Conservation (phyloP, 2,329 filamentous ascomycete genomes). For the Trichoderma pleuroti region DNA sequence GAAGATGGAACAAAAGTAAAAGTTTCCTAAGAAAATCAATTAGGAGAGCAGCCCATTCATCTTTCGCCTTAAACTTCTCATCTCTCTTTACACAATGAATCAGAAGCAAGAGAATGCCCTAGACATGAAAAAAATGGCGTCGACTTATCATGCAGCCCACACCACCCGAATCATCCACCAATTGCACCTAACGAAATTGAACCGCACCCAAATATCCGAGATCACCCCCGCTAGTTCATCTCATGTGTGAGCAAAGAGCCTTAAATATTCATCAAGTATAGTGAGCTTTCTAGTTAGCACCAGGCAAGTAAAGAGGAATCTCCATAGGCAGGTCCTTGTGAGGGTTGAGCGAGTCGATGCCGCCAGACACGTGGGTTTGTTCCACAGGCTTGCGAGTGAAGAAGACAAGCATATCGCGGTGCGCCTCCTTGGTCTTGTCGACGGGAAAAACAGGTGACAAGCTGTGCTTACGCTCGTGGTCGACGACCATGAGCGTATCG, state of each 20-base stretch:
- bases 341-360: constrained; percentile 26
- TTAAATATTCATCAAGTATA: not conserved
- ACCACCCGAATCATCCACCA: not conserved
- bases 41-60: not conserved
- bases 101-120: not conserved
- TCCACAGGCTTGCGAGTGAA: constrained; percentile 30
- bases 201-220: not conserved
- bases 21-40: not conserved
- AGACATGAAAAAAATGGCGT: not conserved
- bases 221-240: not conserved
- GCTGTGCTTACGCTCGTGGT: constrained; percentile 30
- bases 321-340: constrained; percentile 28
- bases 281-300: not conserved
- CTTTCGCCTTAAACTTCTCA: not conserved
- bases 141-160: not conserved
- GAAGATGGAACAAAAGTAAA: not conserved
- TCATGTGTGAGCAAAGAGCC: not conserved
- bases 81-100: not conserved
- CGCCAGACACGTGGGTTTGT: constrained; percentile 25
- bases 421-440: constrained; percentile 25
- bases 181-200: not conserved
- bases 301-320: constrained; percentile 26
- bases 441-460: constrained; percentile 26
- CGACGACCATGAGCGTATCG: constrained; percentile 29
- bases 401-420: constrained; percentile 31